Evolutionary conservation across 163 green algal genomes (phyloP), one percentile per base, ranked within the genome.

Genomic region (Volvox carteri): DNA sequence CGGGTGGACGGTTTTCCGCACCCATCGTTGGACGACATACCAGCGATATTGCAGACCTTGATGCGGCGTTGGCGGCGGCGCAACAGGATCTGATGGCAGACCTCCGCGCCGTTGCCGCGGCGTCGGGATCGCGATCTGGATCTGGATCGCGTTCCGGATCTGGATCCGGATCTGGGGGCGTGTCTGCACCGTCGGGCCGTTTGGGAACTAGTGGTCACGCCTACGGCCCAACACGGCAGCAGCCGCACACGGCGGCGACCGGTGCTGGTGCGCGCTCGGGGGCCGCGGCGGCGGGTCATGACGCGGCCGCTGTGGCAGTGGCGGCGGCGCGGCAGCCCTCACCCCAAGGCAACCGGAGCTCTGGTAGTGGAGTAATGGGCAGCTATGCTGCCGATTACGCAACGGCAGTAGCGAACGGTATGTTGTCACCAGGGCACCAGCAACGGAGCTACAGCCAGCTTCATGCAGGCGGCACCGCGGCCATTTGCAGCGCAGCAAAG

Each of bases 41-140:
- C 30, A 50, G 46, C 37, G 48, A 84, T 6, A 56, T 84, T 1
- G 46, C 52, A 23, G 81, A 87, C 25, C 39, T 87, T 0, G 67
- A 87, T 50, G 81, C 81, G 0, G 81, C 65, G 19, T 35, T 87
- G 33, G 81, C 65, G 33, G 81, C 81, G 35, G 81, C 81, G 9
- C 46, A 44, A 1, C 42, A 70, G 23, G 81, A 87, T 28, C 67
- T 87, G 23, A 48, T 87, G 0, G 81, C 65, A 4, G 81, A 87
- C 42, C 46, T 80, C 25, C 28, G 44, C 23, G 73, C 73, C 44
- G 72, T 79, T 37, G 4, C 33, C 2, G 25, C 44, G 44, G n/a
- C n/a, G 39, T 11, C 70, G 21, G 44, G 41, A 42, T 65, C 42
- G 25, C 37, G 37, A 78, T 76, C 28, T 21, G 37, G 70, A 37